Conservation (phyloP, 352 stramenopile genomes). For the Phytophthora chlamydospora region DNA sequence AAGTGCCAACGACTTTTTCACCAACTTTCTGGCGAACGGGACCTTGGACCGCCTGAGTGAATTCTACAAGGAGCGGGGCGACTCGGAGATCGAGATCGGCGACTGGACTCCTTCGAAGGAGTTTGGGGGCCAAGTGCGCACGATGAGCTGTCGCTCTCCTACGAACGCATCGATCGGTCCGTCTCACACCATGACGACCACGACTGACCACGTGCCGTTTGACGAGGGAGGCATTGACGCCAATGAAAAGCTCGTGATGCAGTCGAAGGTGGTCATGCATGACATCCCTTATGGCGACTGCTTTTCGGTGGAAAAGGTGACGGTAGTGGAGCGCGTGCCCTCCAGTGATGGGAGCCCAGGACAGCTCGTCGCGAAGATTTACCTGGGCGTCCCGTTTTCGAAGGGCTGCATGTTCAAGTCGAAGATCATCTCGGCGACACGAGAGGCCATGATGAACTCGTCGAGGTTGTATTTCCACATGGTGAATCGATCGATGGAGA, state of each 20-base stretch:
- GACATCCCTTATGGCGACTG: constrained; percentile 90
- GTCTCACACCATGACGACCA: constrained; percentile 84
- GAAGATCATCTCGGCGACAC: constrained; percentile 87
- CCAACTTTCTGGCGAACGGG: constrained; percentile 69
- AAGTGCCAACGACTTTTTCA: constrained; percentile 62
- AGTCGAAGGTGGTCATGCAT: constrained; percentile 71
- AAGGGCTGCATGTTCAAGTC: constrained; percentile 92
- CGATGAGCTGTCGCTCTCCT: constrained; percentile 68
- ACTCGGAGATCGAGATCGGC: constrained; percentile 74
- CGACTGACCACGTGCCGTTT: constrained; percentile 72
- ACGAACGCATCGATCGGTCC: constrained; percentile 87
- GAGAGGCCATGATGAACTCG: constrained; percentile 61
- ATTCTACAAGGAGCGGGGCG: constrained; percentile 76
- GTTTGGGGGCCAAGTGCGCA: constrained; percentile 71
- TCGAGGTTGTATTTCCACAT: constrained; percentile 64
- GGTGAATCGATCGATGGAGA: constrained; percentile 59
- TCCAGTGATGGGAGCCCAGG: constrained; percentile 42
- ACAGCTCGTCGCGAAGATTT: constrained; percentile 62
- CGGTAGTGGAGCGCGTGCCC: constrained; percentile 52
- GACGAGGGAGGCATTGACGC: constrained; percentile 39
- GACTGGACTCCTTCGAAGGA: constrained; percentile 70
- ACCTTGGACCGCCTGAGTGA: constrained; percentile 51
- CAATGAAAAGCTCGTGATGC: constrained; percentile 60
- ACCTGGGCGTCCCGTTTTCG: constrained; percentile 83
- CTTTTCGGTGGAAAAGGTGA: constrained; percentile 81